A percentile compares a stretch with the other conserved stretches of the same genome.
Evolutionary conservation across 164 flowering plant species (phyloP).

Genomic region (Brasenia schreberi): DNA sequence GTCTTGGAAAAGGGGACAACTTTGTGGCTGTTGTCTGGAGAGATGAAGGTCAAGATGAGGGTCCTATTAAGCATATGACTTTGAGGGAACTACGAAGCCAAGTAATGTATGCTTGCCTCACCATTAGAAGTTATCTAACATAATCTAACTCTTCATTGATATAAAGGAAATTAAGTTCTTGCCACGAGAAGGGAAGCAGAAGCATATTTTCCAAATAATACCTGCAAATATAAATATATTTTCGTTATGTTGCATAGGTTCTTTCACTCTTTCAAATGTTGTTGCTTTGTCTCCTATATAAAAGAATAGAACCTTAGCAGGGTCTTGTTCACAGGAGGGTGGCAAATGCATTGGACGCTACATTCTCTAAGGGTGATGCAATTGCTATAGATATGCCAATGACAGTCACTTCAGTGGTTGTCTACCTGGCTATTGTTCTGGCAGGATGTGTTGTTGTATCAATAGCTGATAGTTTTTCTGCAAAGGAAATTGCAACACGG

Average conservation of each 20-base stretch:
- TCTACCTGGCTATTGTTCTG: slow-evolving; percentile 70
- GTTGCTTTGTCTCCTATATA: not conserved
- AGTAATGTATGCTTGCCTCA: slow-evolving; percentile 58
- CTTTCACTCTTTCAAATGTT: not conserved
- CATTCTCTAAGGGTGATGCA: slow-evolving; percentile 73
- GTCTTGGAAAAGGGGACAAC: slow-evolving; percentile 42
- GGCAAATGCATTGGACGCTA: slow-evolving; percentile 70
- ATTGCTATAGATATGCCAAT: slow-evolving; percentile 96
- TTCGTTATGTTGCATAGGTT: not conserved
- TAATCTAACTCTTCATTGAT: not conserved
- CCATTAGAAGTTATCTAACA: not conserved
- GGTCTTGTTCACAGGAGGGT: slow-evolving; percentile 46
- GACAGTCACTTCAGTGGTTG: slow-evolving; percentile 74
- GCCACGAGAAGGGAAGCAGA: not conserved
- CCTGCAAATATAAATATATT: too few species aligned
- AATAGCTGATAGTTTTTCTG: slow-evolving; percentile 88
- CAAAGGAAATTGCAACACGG: slow-evolving; percentile 79
- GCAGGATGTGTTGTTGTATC: slow-evolving; percentile 86
- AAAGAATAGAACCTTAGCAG: not conserved
- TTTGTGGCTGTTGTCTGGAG: slow-evolving; percentile 68
- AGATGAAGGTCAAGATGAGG: slow-evolving; percentile 62
- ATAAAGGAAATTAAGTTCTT: not conserved
- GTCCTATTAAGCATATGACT: slow-evolving; percentile 38
- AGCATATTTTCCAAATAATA: too few species aligned
- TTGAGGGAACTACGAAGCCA: slow-evolving; percentile 57